A percentile compares a stretch with the other conserved stretches of the same genome.
phyloP scores from a whole-genome alignment of 176 grass and related monocot species.

The Cenchrus fungigraminus region DNA sequence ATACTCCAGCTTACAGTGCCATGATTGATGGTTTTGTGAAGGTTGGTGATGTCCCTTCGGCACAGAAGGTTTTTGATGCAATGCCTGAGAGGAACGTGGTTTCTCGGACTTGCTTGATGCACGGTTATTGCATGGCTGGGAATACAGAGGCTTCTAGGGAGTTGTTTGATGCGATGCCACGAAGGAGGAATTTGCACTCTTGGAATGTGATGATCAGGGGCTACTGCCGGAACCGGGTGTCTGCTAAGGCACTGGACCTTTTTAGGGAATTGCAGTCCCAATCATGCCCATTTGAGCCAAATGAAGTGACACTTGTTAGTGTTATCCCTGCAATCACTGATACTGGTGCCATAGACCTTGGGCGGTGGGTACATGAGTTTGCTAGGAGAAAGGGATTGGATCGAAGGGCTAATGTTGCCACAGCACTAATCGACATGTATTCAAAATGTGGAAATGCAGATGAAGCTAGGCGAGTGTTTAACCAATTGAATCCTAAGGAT shows the following conservation, averaged over 20 bases:
- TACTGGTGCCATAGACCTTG: conserved; percentile 12
- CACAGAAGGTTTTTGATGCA: conserved; percentile 2
- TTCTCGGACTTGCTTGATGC: conserved; percentile 16
- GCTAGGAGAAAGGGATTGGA: conserved; percentile 22
- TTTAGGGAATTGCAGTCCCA: conserved; percentile 20
- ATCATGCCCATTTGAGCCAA: background rate
- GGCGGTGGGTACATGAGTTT: conserved; percentile 18
- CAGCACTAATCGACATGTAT: conserved; percentile 6
- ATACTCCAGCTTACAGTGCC: conserved; percentile 11
- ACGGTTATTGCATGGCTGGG: conserved; percentile 1
- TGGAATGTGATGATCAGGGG: conserved; percentile 29
- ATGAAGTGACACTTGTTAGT: conserved; percentile 17
- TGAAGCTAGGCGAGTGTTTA: conserved; percentile 10
- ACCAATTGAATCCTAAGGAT: background rate
- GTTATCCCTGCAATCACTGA: conserved; percentile 23
- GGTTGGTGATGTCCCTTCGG: conserved; percentile 1
- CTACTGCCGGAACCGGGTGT: background rate
- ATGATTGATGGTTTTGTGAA: conserved; percentile 23
- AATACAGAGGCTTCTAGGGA: conserved; percentile 6
- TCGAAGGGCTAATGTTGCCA: conserved; percentile 15
- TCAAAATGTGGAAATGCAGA: background rate
- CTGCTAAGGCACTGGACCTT: background rate
- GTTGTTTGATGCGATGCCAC: conserved; percentile 15
- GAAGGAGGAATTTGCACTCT: conserved; percentile 2
- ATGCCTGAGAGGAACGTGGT: background rate